Evolutionary conservation across 495 filamentous ascomycete species (phyloP).

Genomic region (Daldinia concentrica): DNA sequence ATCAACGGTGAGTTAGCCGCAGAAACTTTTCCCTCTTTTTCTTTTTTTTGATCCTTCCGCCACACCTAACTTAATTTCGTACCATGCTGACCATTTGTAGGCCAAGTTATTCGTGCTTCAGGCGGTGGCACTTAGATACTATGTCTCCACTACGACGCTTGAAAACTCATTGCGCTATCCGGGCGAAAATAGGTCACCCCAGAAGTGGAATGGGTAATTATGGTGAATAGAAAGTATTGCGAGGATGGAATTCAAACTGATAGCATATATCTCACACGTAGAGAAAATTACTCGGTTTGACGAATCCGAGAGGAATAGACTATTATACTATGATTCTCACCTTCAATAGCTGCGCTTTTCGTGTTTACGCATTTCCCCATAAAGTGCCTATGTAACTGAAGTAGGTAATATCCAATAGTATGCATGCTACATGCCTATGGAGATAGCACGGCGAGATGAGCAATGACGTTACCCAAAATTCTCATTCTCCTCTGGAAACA

Average conservation of each 20-base stretch:
- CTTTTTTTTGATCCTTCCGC: neutral
- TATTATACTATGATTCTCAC: neutral
- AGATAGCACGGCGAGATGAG: neutral
- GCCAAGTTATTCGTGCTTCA: conserved; percentile 53
- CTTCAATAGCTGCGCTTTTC: neutral
- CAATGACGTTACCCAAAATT: neutral
- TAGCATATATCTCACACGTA: neutral
- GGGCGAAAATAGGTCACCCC: neutral
- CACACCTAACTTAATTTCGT: neutral
- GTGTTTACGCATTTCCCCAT: neutral
- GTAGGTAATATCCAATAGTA: neutral
- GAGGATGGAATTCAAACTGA: neutral
- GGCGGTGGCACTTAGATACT: conserved; percentile 44
- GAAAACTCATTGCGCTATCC: neutral
- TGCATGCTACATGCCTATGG: neutral
- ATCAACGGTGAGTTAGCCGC: conserved; percentile 61
- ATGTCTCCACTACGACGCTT: neutral
- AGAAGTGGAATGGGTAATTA: neutral
- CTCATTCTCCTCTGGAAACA: neutral
- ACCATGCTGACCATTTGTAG: conserved; percentile 38
- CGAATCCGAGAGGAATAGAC: neutral
- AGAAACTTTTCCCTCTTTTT: neutral
- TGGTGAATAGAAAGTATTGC: neutral
- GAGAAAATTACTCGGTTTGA: neutral
- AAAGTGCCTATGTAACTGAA: neutral